These are phyloP conservation scores for Pterothamnion heteromorphum DNA, from an alignment of 31 red algal genomes.

Conservation along the genomic window DNA sequence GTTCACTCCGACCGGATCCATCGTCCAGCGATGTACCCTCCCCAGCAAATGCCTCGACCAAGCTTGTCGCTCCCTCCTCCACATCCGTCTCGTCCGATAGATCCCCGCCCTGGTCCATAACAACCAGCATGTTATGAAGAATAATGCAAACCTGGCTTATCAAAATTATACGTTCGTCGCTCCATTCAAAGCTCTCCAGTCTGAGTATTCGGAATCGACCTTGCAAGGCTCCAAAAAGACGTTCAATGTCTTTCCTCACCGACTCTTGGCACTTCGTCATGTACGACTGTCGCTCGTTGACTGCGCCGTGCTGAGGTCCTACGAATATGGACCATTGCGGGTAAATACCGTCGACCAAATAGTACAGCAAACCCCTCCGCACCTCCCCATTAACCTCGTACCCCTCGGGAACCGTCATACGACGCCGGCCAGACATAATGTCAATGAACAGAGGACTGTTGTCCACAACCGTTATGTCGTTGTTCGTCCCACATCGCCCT, in stretches of 20 bases:
- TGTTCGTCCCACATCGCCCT: conserved; percentile 48
- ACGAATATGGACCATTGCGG: conserved; percentile 59
- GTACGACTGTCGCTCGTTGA: conserved; percentile 19
- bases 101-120: too few species aligned
- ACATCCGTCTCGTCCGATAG: too few species aligned
- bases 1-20: too few species aligned
- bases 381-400: conserved; percentile 14
- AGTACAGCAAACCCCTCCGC: conserved; percentile 43
- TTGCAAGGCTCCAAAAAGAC: conserved; percentile 51
- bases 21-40: too few species aligned
- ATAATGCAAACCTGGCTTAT: conserved; percentile 58
- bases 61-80: too few species aligned
- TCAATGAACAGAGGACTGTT: conserved; percentile 52
- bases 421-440: background rate
- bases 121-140: conserved; percentile 63
- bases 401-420: conserved; percentile 44
- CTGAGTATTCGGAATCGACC: conserved; percentile 50
- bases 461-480: conserved; percentile 46
- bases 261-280: conserved; percentile 45
- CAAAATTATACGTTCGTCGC: conserved; percentile 13
- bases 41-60: too few species aligned
- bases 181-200: conserved; percentile 42
- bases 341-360: conserved; percentile 48
- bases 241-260: conserved; percentile 53
- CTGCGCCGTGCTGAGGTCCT: conserved; percentile 24